Evolutionary conservation across 2,329 filamentous ascomycete species (phyloP), one percentile per base, ranked within the genome.

Genomic region (Cercospora beticola): DNA sequence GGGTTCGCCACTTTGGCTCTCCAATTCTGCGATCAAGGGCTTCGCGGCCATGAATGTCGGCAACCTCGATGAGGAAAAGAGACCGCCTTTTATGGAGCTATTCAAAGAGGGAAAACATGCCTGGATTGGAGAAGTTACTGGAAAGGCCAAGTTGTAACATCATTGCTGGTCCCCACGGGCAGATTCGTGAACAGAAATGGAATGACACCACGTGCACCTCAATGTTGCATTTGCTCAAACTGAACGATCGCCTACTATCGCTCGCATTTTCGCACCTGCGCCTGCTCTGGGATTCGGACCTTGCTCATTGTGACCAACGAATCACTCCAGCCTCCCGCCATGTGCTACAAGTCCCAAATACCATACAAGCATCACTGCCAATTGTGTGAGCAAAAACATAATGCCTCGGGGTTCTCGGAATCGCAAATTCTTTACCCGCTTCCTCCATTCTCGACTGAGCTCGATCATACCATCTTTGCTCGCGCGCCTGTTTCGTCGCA

Each of bases 1-100:
- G 73, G 73, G 73, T n/a, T 70, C 68, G 14, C 66, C 72, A 33
- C 52, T 75, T 58, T 75, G 68, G 36, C 26, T 75, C 36, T 70
- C 64, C 40, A 74, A 71, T n/a, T 65, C 73, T 1, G 64, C 71
- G 4, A 68, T 74, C 56, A 66, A 70, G 7, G 69, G 72, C 21
- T 68, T 76, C 31, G 67, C 64, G 4, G 67, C 70, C 18, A 52
- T 75, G 12, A 61, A 68, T 36, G 62, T 66, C 18, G 70, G 72
- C 14, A 67, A 69, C 8, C 66, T 74, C 5, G 65, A 72, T 14
- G 71, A 68, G 4, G 54, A 65, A 6, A 72, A 69, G 43, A 58
- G 59, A 21, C 69, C 69, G 52, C 70, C 70, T 10, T 65, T 67
- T 1, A 72, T 70, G 70, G 70, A 72, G 52, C 46, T 72, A 1